Conservation (phyloP, 441 rosid species). For the Kokia cookei region DNA sequence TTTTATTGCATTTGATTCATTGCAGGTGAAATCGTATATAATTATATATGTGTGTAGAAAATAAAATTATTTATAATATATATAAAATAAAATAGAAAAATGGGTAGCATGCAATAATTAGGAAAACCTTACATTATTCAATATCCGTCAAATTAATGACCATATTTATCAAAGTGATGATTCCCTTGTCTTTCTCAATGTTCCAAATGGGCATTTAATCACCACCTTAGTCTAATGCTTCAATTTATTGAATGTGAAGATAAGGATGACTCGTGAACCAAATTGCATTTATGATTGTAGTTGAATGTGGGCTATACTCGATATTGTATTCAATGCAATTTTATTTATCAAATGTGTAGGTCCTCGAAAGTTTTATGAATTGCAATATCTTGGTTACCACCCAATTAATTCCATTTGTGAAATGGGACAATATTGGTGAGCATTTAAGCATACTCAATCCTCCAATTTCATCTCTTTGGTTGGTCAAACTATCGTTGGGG, state of each 20-base stretch:
- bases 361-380: neutral
- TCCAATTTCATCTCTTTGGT: too few species aligned
- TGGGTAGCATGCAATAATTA: neutral
- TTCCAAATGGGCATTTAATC: slow-evolving; percentile 19
- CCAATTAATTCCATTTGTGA: neutral
- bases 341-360: neutral
- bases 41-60: too few species aligned
- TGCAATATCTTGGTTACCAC: neutral
- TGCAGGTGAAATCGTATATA: neutral
- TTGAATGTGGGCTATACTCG: slow-evolving; percentile 24
- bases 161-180: neutral
- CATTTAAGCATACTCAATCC: too few species aligned
- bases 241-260: slow-evolving; percentile 12
- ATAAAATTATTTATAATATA: too few species aligned
- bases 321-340: slow-evolving; percentile 5
- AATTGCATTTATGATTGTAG: slow-evolving; percentile 20
- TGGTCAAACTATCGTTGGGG: accelerated
- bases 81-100: neutral
- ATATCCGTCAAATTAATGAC: neutral
- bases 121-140: neutral
- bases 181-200: slow-evolving; percentile 11
- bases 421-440: neutral
- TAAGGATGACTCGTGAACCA: neutral
- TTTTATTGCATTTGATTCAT: too few species aligned
- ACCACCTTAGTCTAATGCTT: slow-evolving; percentile 7